These are phyloP conservation scores for Quercus wislizeni DNA, from an alignment of 306 rosid species.

Conservation along the genomic window DNA sequence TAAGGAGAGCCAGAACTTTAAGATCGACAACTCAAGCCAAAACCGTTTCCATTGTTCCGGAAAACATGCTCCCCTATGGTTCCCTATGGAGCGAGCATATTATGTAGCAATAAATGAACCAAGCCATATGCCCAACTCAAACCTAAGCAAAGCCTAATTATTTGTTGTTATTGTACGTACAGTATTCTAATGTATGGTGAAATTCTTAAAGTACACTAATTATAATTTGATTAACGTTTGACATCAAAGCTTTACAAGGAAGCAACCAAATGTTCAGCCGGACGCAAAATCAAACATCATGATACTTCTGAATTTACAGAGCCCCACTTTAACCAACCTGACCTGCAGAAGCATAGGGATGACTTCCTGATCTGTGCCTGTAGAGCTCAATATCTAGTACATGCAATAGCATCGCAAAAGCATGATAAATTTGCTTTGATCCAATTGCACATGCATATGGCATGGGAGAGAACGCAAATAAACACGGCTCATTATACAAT, in stretches of 20 bases:
- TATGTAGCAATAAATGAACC: background rate
- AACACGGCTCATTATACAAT: background rate
- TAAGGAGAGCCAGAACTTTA: background rate
- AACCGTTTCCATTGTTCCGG: too few species aligned
- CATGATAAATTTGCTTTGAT: slow-evolving; percentile 10
- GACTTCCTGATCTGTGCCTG: slow-evolving; percentile 8
- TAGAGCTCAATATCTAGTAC: slow-evolving; percentile 4
- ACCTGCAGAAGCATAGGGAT: slow-evolving; percentile 4
- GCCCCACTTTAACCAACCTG: background rate
- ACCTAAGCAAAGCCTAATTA: background rate
- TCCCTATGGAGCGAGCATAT: background rate
- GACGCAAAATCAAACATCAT: background rate
- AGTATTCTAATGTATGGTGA: background rate
- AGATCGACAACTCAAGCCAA: too few species aligned
- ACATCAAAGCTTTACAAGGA: slow-evolving; percentile 2
- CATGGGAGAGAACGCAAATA: slow-evolving; percentile 16
- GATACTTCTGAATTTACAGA: background rate
- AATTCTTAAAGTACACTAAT: background rate
- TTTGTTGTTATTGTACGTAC: background rate
- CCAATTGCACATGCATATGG: slow-evolving; percentile 19
- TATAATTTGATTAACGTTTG: background rate
- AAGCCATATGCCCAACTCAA: background rate
- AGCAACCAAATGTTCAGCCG: background rate
- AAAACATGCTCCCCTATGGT: too few species aligned
- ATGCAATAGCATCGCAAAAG: slow-evolving; percentile 5